Conservation (phyloP, 1,284 basidiomycete genomes). For the Agaricales sp. region DNA sequence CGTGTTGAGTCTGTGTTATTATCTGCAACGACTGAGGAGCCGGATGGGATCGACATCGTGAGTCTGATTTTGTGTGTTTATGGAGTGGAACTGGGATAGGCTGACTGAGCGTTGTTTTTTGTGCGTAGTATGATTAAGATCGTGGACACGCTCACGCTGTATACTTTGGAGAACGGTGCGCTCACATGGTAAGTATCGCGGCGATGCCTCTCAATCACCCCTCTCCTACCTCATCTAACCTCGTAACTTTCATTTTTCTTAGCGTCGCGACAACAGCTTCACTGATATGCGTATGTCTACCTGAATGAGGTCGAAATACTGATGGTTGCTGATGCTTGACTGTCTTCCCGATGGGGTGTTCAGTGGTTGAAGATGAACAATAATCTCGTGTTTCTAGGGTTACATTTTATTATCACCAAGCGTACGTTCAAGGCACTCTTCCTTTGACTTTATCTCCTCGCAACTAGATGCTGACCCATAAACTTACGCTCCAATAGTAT, state of each 20-base stretch:
- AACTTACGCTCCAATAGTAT: conserved; percentile 19
- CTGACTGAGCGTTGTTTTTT: neutral
- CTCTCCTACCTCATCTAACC: neutral
- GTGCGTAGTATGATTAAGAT: conserved; percentile 30
- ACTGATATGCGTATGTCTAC: conserved; percentile 33
- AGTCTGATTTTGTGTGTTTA: neutral
- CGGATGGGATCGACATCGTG: conserved; percentile 31
- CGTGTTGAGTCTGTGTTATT: conserved; percentile 34
- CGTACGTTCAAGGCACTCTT: conserved; percentile 18
- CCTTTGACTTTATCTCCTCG: neutral
- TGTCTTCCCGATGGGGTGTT: too few species aligned
- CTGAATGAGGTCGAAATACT: neutral
- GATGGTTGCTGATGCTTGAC: conserved; percentile 14
- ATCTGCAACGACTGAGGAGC: conserved; percentile 27
- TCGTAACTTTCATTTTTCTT: neutral
- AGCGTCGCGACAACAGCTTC: conserved; percentile 35
- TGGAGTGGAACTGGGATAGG: neutral
- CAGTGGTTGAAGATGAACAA: conserved; percentile 32
- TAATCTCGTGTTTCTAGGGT: conserved; percentile 39
- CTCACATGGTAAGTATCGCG: conserved; percentile 35
- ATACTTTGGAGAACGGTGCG: conserved; percentile 41
- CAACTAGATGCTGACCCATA: too few species aligned
- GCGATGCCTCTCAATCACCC: neutral
- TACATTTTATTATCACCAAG: conserved; percentile 41
- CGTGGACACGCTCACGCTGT: conserved; percentile 36